Evolutionary conservation across 176 grass and related monocot genomes (phyloP).

Genomic region (Thalia dealbata): DNA sequence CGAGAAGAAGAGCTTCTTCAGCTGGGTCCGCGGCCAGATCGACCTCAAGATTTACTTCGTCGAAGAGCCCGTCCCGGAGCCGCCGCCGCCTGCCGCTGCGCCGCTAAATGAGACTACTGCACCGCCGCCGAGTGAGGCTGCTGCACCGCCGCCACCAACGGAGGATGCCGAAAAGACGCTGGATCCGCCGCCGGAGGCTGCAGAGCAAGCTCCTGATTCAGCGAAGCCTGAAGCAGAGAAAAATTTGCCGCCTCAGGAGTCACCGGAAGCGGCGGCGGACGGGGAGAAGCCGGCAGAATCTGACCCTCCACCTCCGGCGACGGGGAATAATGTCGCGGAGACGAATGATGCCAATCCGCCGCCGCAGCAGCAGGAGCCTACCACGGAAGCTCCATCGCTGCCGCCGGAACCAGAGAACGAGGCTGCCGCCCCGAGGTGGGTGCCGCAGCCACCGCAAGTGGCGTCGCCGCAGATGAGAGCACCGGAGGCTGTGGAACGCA

Average conservation of each 20-base stretch:
- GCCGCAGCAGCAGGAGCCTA: slow-evolving; percentile 15
- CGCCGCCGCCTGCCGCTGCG: not conserved
- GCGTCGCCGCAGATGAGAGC: slow-evolving; percentile 15
- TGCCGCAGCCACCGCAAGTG: slow-evolving; percentile 27
- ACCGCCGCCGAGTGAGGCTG: slow-evolving; percentile 14
- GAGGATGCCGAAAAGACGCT: not conserved
- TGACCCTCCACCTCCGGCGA: slow-evolving; percentile 9
- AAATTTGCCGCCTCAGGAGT: not conserved
- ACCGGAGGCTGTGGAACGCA: slow-evolving; percentile 39
- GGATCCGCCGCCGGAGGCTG: not conserved
- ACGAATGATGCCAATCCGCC: slow-evolving; percentile 13
- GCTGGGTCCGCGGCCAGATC: slow-evolving; percentile 75
- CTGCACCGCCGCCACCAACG: not conserved
- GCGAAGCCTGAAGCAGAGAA: slow-evolving; percentile 15
- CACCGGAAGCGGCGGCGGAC: not conserved
- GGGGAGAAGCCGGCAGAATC: slow-evolving; percentile 19
- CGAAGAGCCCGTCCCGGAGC: slow-evolving; percentile 37
- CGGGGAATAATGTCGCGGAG: slow-evolving; percentile 17
- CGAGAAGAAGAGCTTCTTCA: slow-evolving; percentile 66
- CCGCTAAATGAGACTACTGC: slow-evolving; percentile 10
- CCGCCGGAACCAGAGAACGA: slow-evolving; percentile 15
- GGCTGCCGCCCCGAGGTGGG: not conserved
- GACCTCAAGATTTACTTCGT: slow-evolving; percentile 70
- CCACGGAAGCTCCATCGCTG: not conserved
- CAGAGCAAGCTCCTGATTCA: slow-evolving; percentile 5